phyloP scores from a whole-genome alignment of 352 stramenopile genomes.

The Phytophthora podocarpi region DNA sequence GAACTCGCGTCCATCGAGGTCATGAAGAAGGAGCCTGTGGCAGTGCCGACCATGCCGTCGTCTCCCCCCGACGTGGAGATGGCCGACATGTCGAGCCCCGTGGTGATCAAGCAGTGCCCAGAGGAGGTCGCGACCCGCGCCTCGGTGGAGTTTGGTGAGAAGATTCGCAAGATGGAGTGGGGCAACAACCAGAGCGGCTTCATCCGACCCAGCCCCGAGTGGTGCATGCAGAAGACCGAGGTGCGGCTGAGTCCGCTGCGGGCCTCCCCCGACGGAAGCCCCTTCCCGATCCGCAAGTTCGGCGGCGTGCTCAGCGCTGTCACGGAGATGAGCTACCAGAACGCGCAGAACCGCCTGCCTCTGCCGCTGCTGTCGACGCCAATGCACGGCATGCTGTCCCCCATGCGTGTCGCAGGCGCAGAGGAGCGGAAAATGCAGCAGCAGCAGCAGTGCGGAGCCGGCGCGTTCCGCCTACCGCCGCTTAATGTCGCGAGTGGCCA shows the following conservation, averaged over 20 bases:
- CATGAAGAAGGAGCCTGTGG: conserved; percentile 66
- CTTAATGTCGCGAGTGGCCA: conserved; percentile 57
- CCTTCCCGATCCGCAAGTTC: conserved; percentile 35
- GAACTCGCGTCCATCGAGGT: conserved; percentile 79
- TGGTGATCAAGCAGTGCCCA: conserved; percentile 40
- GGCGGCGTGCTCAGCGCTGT: conserved; percentile 55
- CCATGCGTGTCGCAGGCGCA: conserved; percentile 34
- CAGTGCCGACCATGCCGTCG: conserved; percentile 12
- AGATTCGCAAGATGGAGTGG: conserved; percentile 49
- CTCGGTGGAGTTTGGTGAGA: conserved; percentile 36
- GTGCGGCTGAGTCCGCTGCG: conserved; percentile 69
- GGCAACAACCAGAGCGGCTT: conserved; percentile 21
- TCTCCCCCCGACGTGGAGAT: conserved; percentile 46
- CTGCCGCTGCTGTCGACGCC: conserved; percentile 28
- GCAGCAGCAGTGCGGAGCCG: conserved; percentile 19
- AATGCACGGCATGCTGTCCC: conserved; percentile 35
- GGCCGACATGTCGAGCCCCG: conserved; percentile 44
- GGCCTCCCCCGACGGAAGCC: conserved; percentile 33
- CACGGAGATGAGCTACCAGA: conserved; percentile 57
- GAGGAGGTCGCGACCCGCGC: conserved; percentile 22
- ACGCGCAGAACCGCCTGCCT: conserved; percentile 48
- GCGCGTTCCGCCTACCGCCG: conserved; percentile 58
- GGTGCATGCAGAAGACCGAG: conserved; percentile 61
- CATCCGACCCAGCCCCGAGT: conserved; percentile 46
- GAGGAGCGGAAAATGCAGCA: conserved; percentile 43